A percentile compares a stretch with the other conserved stretches of the same genome.
phyloP scores from a whole-genome alignment of 305 asterid genomes.

The Fraxinus velutina region DNA sequence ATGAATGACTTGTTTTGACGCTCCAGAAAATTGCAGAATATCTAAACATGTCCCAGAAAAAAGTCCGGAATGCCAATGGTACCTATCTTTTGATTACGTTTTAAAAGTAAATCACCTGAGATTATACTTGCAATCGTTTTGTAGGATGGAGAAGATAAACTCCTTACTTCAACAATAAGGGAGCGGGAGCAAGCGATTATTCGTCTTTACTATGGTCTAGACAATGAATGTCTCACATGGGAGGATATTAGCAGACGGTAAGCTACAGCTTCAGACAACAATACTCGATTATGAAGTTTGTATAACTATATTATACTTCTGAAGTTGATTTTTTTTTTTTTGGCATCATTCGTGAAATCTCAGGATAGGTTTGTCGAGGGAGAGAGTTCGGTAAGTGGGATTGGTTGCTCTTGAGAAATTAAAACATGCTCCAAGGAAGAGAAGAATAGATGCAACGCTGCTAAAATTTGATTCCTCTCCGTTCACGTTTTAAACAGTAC shows the following conservation, averaged over 20 bases:
- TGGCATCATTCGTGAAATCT: constrained; percentile 7
- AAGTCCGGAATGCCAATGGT: constrained; percentile 95
- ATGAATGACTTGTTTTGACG: constrained; percentile 21
- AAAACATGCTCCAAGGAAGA: constrained; percentile 78
- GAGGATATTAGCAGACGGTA: constrained; percentile 91
- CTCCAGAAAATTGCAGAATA: constrained; percentile 76
- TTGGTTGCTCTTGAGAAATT: constrained; percentile 88
- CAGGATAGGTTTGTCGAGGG: constrained; percentile 96
- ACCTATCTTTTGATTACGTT: constrained; percentile 14
- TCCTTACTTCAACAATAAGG: constrained; percentile 51
- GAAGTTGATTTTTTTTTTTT: neutral
- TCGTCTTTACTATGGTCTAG: constrained; percentile 82
- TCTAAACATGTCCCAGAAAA: constrained; percentile 79
- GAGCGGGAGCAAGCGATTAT: constrained; percentile 80
- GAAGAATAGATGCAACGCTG: constrained; percentile 70
- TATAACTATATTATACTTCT: neutral
- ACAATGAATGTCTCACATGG: constrained; percentile 87
- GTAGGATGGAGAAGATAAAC: constrained; percentile 83
- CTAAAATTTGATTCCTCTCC: constrained; percentile 37
- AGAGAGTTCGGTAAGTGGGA: constrained; percentile 94
- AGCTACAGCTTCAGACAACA: neutral
- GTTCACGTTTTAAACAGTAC: neutral
- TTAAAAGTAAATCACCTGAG: neutral
- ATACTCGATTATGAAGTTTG: neutral
- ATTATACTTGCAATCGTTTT: constrained; percentile 6